A percentile compares a stretch with the other conserved stretches of the same genome.
Conservation (phyloP, 352 stramenopile genomes). For the Aphanomyces astaci region DNA sequence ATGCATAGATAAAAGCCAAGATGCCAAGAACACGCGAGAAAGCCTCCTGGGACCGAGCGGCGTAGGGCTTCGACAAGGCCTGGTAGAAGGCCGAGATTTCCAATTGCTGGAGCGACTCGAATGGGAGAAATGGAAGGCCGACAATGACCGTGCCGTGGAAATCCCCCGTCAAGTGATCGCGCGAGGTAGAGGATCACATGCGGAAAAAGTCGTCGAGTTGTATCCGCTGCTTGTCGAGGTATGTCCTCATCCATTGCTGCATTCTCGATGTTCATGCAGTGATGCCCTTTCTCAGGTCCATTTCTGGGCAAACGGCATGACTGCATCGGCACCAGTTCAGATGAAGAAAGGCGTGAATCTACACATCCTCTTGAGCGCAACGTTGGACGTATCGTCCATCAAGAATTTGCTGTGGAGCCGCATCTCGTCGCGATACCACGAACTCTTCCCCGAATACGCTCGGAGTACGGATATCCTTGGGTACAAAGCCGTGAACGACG, state of each 20-base stretch:
- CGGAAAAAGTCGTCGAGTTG: conserved; percentile 50
- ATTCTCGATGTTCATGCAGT: neutral
- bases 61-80: conserved; percentile 11
- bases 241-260: neutral
- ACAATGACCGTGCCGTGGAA: conserved; percentile 23
- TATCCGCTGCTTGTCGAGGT: conserved; percentile 40
- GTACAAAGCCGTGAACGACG: conserved; percentile 2
- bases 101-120: neutral
- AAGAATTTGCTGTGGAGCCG: conserved; percentile 11
- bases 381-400: conserved; percentile 8
- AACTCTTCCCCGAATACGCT: conserved; percentile 11
- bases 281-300: conserved; percentile 28
- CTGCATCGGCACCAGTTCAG: conserved; percentile 18
- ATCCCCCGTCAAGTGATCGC: conserved; percentile 54
- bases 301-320: conserved; percentile 35
- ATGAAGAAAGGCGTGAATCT: neutral
- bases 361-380: neutral
- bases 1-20: neutral
- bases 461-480: neutral
- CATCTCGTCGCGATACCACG: neutral
- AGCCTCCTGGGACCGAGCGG: conserved; percentile 6
- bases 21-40: neutral
- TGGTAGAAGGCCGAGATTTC: conserved; percentile 16
- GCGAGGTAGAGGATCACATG: conserved; percentile 26
- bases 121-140: conserved; percentile 6